phyloP scores from a whole-genome alignment of 1,284 basidiomycete genomes.

The Malassezia caprae region DNA sequence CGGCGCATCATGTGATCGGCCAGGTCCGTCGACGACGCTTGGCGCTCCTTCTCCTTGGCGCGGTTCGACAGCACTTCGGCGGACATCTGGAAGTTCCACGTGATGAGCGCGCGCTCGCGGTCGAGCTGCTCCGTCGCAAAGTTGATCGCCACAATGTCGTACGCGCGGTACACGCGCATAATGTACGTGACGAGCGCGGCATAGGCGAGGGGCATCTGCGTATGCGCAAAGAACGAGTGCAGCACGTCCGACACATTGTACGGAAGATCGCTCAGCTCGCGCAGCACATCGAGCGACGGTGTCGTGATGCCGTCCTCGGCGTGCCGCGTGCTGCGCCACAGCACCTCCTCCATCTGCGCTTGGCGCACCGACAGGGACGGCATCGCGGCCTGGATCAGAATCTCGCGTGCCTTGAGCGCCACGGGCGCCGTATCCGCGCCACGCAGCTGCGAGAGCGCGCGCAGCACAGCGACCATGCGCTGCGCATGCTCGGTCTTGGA shows the following conservation, averaged over 20 bases:
- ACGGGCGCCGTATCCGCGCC: constrained; percentile 52
- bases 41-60: constrained; percentile 51
- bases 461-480: constrained; percentile 34
- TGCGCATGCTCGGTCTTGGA: constrained; percentile 26
- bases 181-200: constrained; percentile 95
- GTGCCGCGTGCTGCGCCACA: constrained; percentile 75
- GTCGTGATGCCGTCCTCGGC: constrained; percentile 59
- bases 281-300: constrained; percentile 74
- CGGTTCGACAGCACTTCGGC: constrained; percentile 51
- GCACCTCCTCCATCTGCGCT: constrained; percentile 84
- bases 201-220: constrained; percentile 62
- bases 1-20: constrained; percentile 28
- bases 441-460: constrained; percentile 59
- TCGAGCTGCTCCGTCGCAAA: constrained; percentile 65
- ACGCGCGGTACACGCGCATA: constrained; percentile 87
- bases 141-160: constrained; percentile 80
- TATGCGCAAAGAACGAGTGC: constrained; percentile 77
- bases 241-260: constrained; percentile 97
- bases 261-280: constrained; percentile 87
- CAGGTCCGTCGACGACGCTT: constrained; percentile 43
- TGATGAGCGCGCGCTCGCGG: constrained; percentile 41
- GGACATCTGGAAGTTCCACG: constrained; percentile 49
- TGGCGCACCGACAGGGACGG: constrained; percentile 91
- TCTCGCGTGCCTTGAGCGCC: constrained; percentile 90
- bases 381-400: constrained; percentile 87